A percentile compares a stretch with the other conserved stretches of the same genome.
phyloP scores from a whole-genome alignment of 2,329 filamentous ascomycete genomes.

The Beauveria varroae region DNA sequence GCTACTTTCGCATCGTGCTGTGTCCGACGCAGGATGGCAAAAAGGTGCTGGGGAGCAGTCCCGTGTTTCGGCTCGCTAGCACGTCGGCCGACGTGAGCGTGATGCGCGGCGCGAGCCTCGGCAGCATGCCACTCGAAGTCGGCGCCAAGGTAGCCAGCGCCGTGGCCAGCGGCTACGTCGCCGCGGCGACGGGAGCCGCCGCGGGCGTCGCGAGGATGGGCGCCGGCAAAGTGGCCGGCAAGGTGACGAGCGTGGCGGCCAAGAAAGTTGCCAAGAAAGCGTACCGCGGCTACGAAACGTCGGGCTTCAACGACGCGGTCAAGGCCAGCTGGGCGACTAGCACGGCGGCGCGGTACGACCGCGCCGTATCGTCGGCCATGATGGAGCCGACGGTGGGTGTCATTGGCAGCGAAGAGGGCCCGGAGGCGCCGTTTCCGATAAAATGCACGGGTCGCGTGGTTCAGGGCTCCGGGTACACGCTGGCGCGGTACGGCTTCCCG shows the following conservation, averaged over 20 bases:
- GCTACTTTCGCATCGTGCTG: slow-evolving; percentile 61
- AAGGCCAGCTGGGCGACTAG: slow-evolving; percentile 29
- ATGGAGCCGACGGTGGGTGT: slow-evolving; percentile 28
- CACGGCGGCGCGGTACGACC: slow-evolving; percentile 29
- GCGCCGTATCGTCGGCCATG: slow-evolving; percentile 24
- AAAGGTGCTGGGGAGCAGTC: slow-evolving; percentile 56
- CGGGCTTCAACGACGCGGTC: slow-evolving; percentile 19
- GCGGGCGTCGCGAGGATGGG: background rate
- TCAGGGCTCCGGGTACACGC: slow-evolving; percentile 34
- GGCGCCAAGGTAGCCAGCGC: slow-evolving; percentile 50
- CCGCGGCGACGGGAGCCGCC: slow-evolving; percentile 30
- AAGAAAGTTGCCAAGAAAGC: slow-evolving; percentile 35
- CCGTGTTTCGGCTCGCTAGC: slow-evolving; percentile 62
- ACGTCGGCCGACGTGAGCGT: slow-evolving; percentile 54
- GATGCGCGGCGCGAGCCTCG: slow-evolving; percentile 56
- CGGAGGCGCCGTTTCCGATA: slow-evolving; percentile 45
- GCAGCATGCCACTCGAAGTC: slow-evolving; percentile 57
- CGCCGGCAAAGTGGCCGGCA: slow-evolving; percentile 26
- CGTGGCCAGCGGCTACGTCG: slow-evolving; percentile 38
- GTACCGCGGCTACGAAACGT: slow-evolving; percentile 27
- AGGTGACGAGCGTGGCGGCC: slow-evolving; percentile 22
- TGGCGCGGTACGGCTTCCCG: slow-evolving; percentile 36
- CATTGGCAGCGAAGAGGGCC: slow-evolving; percentile 43
- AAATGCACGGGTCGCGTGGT: slow-evolving; percentile 42
- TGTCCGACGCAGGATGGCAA: slow-evolving; percentile 41